Evolutionary conservation across 495 filamentous ascomycete species (phyloP).

Genomic region (Xylaria intraflava): DNA sequence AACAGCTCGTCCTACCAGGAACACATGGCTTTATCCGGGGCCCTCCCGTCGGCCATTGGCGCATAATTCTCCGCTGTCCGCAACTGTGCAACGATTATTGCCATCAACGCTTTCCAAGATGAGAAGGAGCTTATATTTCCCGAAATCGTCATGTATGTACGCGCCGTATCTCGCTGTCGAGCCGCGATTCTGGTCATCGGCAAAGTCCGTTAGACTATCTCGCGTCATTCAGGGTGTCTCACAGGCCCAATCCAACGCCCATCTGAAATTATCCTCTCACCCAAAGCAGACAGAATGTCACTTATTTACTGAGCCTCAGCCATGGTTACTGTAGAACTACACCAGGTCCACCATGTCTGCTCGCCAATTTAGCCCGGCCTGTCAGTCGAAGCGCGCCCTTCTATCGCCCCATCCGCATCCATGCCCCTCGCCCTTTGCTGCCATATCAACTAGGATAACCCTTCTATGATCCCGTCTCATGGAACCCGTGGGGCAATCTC

Average conservation of each 20-base stretch:
- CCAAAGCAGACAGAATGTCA: neutral
- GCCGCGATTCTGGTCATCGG: conserved; percentile 11
- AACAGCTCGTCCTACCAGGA: conserved; percentile 20
- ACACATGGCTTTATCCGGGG: conserved; percentile 21
- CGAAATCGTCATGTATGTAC: conserved; percentile 29
- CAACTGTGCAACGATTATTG: conserved; percentile 16
- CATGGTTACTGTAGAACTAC: neutral
- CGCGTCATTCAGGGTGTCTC: conserved; percentile 19
- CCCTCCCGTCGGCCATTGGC: conserved; percentile 14
- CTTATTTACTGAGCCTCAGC: neutral
- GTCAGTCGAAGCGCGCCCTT: neutral
- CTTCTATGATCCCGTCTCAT: conserved; percentile 21
- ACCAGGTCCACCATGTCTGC: neutral
- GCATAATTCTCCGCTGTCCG: conserved; percentile 24
- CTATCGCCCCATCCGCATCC: neutral
- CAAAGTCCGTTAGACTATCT: conserved; percentile 1
- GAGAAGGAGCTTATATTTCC: conserved; percentile 27
- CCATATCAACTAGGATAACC: conserved; percentile 18
- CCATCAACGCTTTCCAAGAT: conserved; percentile 16
- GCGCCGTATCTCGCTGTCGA: conserved; percentile 21
- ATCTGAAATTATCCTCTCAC: neutral
- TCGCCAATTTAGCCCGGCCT: conserved; percentile 2
- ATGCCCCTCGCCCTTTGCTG: neutral
- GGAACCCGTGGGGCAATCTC: conserved; percentile 26
- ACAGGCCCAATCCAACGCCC: neutral